Base-by-base conservation (phyloP, 306 rosid species). In the Dalbergia cochinchinensis region DNA sequence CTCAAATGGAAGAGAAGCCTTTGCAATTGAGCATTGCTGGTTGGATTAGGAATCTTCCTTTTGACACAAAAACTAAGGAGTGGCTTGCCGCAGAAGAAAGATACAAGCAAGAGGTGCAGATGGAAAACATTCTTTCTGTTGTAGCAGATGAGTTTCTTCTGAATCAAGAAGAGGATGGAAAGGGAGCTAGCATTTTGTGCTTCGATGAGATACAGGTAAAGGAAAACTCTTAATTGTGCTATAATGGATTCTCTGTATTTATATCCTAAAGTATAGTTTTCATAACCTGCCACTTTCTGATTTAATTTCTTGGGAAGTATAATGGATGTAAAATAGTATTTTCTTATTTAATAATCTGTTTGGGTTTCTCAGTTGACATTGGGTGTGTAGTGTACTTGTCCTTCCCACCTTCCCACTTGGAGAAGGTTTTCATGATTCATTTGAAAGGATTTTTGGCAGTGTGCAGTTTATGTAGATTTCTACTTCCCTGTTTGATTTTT, bases 121-220 rank as follows among this genome's bases (percentile, higher is more conserved):
- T 92, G 92, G 90, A 95, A 86, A 85, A 95, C 84, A 95, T 95
- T 78, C 99, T 95, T 87, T 97, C 90, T 57, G 94, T 89, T 71
- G 97, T 91, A 62, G 99, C 99, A 57, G 98, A 95, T 86, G 83
- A 85, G 73, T 89, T 95, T 78, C 88, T 95, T 45, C 75, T 91
- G 71, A 92, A 91, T 73, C 75, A 70, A 78, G 86, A 82, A 82
- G 89, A 80, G 18, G 87, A 86, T 78, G 81, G 81, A 83, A 87
- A 82, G 76, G 99, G 99, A 84, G 97, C 96, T 68, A 92, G 89
- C 81, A 80, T 95, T 86, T 94, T 95, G 80, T 95, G 99, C 85
- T 95, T 95, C 19, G 99, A 95, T 74, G 99, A 95, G 86, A 95
- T 95, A 80, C 99, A 95, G 94, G 99, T 91, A 79, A 63, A 67